Evolutionary conservation across 495 filamentous ascomycete species (phyloP).

Genomic region (Aspergillus baeticus): DNA sequence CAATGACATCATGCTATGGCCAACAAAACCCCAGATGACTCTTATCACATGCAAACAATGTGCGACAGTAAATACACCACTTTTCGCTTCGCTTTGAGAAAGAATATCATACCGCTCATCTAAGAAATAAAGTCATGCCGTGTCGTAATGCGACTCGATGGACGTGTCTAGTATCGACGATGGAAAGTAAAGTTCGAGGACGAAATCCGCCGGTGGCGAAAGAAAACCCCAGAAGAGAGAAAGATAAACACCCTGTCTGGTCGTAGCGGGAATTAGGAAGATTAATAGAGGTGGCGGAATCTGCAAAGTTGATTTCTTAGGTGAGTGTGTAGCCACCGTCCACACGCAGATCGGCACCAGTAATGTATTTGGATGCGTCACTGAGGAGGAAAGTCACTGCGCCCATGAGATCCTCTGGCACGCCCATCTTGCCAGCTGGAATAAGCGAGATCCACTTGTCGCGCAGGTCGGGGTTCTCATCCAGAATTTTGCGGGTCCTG

Average conservation of each 20-base stretch:
- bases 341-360: slow-evolving; percentile 84
- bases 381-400: slow-evolving; percentile 86
- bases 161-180: background rate
- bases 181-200: background rate
- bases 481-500: slow-evolving; percentile 90
- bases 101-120: slow-evolving; percentile 2
- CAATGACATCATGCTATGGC: slow-evolving; percentile 18
- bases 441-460: slow-evolving; percentile 88
- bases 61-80: slow-evolving; percentile 11
- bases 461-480: slow-evolving; percentile 86
- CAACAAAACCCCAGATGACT: slow-evolving; percentile 12
- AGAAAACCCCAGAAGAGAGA: background rate
- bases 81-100: slow-evolving; percentile 6
- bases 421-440: slow-evolving; percentile 87
- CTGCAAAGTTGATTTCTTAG: slow-evolving; percentile 35
- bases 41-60: slow-evolving; percentile 11
- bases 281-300: background rate
- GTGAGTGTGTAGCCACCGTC: slow-evolving; percentile 91
- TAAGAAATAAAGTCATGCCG: background rate
- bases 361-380: slow-evolving; percentile 83
- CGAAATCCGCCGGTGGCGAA: background rate
- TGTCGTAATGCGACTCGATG: slow-evolving; percentile 17
- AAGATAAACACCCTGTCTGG: background rate
- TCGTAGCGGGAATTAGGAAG: background rate
- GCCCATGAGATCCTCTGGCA: slow-evolving; percentile 90